These are phyloP conservation scores for Allomyces javanicus DNA, from an alignment of 192 early-diverging fungal species.

Conservation along the genomic window DNA sequence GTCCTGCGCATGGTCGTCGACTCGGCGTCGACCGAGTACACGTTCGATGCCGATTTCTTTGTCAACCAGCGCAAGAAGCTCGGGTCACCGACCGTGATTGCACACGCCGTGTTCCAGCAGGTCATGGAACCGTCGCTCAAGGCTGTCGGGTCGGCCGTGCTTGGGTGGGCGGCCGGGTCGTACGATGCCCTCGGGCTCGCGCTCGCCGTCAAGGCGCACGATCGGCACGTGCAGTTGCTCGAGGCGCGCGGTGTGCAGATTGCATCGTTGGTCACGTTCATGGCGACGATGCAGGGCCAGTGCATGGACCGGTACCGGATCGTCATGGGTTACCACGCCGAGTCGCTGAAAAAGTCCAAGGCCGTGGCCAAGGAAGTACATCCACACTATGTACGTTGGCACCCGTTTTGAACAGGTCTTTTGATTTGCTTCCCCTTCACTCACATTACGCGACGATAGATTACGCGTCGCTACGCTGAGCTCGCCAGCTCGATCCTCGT, in stretches of 20 bases:
- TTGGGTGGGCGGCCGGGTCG: constrained; percentile 49
- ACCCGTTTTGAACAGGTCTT: too few species aligned
- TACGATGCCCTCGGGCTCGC: constrained; percentile 80
- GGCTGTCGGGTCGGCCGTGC: constrained; percentile 30
- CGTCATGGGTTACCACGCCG: constrained; percentile 77
- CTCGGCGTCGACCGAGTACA: constrained; percentile 86
- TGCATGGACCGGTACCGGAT: constrained; percentile 14
- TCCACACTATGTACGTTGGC: constrained; percentile 52
- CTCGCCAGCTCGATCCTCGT: constrained; percentile 74
- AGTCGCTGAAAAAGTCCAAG: constrained; percentile 62
- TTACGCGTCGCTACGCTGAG: constrained; percentile 78
- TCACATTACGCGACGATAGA: constrained; percentile 14
- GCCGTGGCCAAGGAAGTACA: constrained; percentile 41
- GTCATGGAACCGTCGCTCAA: constrained; percentile 55
- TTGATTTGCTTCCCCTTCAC: too few species aligned
- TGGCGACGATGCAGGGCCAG: constrained; percentile 70
- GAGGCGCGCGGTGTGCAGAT: constrained; percentile 59
- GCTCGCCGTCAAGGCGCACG: constrained; percentile 74
- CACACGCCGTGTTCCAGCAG: constrained; percentile 53
- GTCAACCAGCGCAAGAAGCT: constrained; percentile 15
- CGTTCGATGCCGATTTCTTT: constrained; percentile 84
- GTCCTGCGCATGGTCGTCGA: constrained; percentile 37
- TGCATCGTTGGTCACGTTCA: constrained; percentile 51
- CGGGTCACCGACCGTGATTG: constrained; percentile 9
- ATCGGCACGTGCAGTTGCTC: constrained; percentile 57